These are phyloP conservation scores for Xerocomus spinulosus DNA, from an alignment of 768 basidiomycete species.

Conservation along the genomic window DNA sequence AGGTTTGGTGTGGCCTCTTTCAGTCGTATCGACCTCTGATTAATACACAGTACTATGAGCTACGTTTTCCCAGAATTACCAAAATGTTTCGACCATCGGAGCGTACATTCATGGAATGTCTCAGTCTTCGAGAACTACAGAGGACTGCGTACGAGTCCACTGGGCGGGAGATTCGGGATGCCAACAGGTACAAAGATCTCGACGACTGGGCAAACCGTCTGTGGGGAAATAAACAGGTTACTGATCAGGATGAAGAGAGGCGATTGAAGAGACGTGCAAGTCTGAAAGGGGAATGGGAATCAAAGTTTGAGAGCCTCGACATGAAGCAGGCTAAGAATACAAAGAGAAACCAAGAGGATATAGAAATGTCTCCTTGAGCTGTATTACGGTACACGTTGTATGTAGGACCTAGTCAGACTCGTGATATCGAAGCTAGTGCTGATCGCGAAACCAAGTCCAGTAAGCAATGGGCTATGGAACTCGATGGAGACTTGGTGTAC, in stretches of 20 bases:
- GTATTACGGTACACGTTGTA: background rate
- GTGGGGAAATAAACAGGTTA: slow-evolving; percentile 39
- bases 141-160: slow-evolving; percentile 49
- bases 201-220: slow-evolving; percentile 42
- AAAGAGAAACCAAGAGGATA: slow-evolving; percentile 16
- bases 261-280: slow-evolving; percentile 37
- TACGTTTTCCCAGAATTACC: slow-evolving; percentile 76
- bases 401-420: too few relatives aligned
- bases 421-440: too few relatives aligned
- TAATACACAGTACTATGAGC: slow-evolving; percentile 62
- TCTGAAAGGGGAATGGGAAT: slow-evolving; percentile 39
- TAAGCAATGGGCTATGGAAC: background rate
- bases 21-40: background rate
- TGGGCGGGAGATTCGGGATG: slow-evolving; percentile 42
- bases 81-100: slow-evolving; percentile 62
- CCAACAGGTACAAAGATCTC: slow-evolving; percentile 41
- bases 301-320: slow-evolving; percentile 33
- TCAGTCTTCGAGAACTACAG: slow-evolving; percentile 48
- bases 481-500: background rate
- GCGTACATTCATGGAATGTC: slow-evolving; percentile 58
- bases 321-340: slow-evolving; percentile 18
- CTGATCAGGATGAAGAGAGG: slow-evolving; percentile 27
- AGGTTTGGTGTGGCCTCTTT: slow-evolving; percentile 37
- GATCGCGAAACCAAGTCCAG: too few relatives aligned
- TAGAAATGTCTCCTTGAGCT: slow-evolving; percentile 24